Percentiles rank a stretch among this genome's conserved stretches.
Evolutionary conservation across 2,329 filamentous ascomycete genomes (phyloP).

Genomic region (Penicillium fuscoglaucum): DNA sequence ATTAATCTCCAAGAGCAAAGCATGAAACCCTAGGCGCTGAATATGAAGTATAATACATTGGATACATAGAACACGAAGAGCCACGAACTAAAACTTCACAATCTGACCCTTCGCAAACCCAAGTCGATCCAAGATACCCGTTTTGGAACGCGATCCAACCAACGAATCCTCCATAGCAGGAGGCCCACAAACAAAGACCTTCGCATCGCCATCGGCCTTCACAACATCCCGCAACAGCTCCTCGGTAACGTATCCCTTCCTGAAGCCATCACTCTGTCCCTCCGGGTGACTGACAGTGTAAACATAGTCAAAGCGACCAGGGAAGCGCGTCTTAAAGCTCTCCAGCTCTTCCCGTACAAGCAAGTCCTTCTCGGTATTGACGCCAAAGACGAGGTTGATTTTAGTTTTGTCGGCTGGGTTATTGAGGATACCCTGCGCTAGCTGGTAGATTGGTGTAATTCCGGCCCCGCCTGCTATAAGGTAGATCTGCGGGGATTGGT

Average conservation of each 20-base stretch:
- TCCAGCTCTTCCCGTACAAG: conserved; percentile 59
- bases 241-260: conserved; percentile 60
- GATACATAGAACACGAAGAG: not conserved
- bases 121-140: conserved; percentile 57
- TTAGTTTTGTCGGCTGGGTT: conserved; percentile 63
- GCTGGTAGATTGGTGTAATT: conserved; percentile 69
- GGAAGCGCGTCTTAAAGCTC: conserved; percentile 50
- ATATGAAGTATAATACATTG: not conserved
- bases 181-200: conserved; percentile 70
- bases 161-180: conserved; percentile 61
- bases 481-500: conserved; percentile 54
- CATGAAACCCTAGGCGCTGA: not conserved
- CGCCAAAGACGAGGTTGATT: conserved; percentile 66
- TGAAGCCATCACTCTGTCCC: conserved; percentile 41
- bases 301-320: conserved; percentile 57
- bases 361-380: conserved; percentile 64
- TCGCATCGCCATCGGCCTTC: conserved; percentile 45
- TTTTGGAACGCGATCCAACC: conserved; percentile 32
- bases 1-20: not conserved
- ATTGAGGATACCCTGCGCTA: conserved; percentile 61
- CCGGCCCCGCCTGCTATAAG: conserved; percentile 71
- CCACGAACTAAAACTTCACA: conserved; percentile 53
- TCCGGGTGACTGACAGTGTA: conserved; percentile 56
- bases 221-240: conserved; percentile 56
- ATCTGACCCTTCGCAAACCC: conserved; percentile 61